These are phyloP conservation scores for Penicillium hesseltinei DNA, from an alignment of 2,329 filamentous ascomycete genomes.

Conservation along the genomic window DNA sequence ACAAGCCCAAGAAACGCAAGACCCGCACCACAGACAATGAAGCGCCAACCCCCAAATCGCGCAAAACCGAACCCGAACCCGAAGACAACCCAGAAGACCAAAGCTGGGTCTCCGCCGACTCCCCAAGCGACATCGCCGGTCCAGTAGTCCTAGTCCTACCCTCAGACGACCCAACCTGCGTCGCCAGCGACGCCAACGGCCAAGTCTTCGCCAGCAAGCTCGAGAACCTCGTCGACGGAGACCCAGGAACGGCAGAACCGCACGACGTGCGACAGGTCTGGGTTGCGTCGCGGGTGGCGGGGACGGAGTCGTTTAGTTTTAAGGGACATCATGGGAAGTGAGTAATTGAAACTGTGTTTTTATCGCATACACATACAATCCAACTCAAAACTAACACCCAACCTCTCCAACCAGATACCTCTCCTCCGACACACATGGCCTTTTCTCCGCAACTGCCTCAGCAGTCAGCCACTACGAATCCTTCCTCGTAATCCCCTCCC, in stretches of 20 bases:
- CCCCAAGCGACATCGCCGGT: conserved; percentile 69
- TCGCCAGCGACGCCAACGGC: conserved; percentile 83
- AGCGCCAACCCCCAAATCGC: conserved; percentile 20
- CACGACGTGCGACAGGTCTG: conserved; percentile 96
- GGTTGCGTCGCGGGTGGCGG: conserved; percentile 79
- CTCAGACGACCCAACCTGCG: conserved; percentile 67
- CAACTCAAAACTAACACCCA: not conserved
- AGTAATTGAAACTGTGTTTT: conserved; percentile 2
- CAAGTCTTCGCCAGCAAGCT: conserved; percentile 78
- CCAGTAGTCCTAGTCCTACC: conserved; percentile 81
- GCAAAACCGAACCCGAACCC: conserved; percentile 24
- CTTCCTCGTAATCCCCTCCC: conserved; percentile 63
- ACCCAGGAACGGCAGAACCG: conserved; percentile 82
- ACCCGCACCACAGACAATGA: conserved; percentile 55
- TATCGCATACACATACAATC: not conserved
- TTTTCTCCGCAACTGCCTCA: conserved; percentile 72
- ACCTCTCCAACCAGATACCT: conserved; percentile 63
- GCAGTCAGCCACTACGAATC: conserved; percentile 83
- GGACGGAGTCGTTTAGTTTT: conserved; percentile 78
- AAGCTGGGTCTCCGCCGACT: conserved; percentile 86
- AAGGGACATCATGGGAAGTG: conserved; percentile 87
- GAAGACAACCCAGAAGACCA: conserved; percentile 62
- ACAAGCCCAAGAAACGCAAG: conserved; percentile 92
- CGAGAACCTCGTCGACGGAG: conserved; percentile 83
- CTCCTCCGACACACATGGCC: conserved; percentile 78